These are phyloP conservation scores for Spergularia azorica DNA, from an alignment of 179 eudicot genomes.

Conservation along the genomic window DNA sequence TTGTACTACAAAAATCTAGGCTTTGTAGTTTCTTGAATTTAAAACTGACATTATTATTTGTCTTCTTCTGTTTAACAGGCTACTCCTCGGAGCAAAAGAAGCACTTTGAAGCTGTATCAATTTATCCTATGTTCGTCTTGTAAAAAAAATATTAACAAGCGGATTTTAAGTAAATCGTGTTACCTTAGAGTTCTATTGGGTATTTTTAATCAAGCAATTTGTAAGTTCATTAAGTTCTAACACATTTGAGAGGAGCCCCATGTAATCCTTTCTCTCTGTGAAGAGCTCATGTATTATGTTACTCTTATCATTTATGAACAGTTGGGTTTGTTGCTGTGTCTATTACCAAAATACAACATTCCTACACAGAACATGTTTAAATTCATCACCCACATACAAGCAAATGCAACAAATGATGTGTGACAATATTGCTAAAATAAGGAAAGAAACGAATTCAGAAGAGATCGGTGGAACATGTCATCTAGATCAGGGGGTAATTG, in stretches of 20 bases:
- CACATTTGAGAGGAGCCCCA: constrained; percentile 7
- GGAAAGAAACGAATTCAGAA: no score
- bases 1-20: no score
- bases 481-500: no score
- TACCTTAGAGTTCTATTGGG: constrained; percentile 22
- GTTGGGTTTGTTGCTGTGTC: constrained; percentile 4
- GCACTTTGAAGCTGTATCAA: constrained; percentile 5
- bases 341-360: no score
- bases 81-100: background rate
- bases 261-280: constrained; percentile 7
- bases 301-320: constrained; percentile 1
- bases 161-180: constrained; percentile 15
- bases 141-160: constrained; percentile 12
- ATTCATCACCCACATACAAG: no score
- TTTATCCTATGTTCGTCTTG: constrained; percentile 14
- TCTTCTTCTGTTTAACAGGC: constrained; percentile 25
- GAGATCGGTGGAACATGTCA: no score
- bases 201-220: constrained; percentile 21
- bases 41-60: background rate
- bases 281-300: constrained; percentile 7
- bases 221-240: constrained; percentile 18
- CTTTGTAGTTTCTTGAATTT: background rate
- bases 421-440: no score
- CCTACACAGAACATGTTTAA: no score
- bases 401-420: no score